Base-by-base conservation (phyloP, 306 rosid species). In the Gynostemma pentaphyllum region DNA sequence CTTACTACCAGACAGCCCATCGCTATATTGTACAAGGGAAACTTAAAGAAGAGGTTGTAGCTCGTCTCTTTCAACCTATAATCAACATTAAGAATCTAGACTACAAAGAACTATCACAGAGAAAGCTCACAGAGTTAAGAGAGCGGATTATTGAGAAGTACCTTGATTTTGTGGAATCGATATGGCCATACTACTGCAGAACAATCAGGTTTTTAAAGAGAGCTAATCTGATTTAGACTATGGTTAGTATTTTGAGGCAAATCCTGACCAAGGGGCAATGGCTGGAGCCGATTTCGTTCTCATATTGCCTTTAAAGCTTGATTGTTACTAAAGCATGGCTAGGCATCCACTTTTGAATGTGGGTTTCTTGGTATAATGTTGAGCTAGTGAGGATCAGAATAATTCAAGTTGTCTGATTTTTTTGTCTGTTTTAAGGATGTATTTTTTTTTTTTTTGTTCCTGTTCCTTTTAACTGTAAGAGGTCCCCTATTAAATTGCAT, bases 101-200 rank as follows among this genome's bases (percentile, higher is more conserved):
- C 78, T 82, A 80, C 78, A 82, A 77, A 71, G 79, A 77, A 68
- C 53, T 80, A 60, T 45, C 77, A 12, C 62, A 75, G 68, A 78
- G 61, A 67, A 80, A 68, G 85, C 53, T 83, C 72, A 79, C 79
- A 74, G 87, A 60, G 71, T 72, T 84, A 68, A 74, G 72, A 78
- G 80, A 71, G 36, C 68, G 80, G 80, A 11, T 73, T 14, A 21
- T 68, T 40, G 95, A 84, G 79, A 78, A 46, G 75, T 84, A 84
- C 75, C 82, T 86, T 52, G 97, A 89, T 77, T 86, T 41, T 60
- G 79, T 86, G 75, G 97, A 89, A 74, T 86, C 83, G 49, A 80
- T 84, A 76, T 89, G 97, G 97, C 97, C 95, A 22, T 72, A 65
- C 67, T 89, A 89, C 63, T 83, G 89, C 76, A 72, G 89, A 72